Evolutionary conservation across 768 basidiomycete genomes (phyloP), one percentile per base, ranked within the genome.

Genomic region (Rhodotorula graminis): DNA sequence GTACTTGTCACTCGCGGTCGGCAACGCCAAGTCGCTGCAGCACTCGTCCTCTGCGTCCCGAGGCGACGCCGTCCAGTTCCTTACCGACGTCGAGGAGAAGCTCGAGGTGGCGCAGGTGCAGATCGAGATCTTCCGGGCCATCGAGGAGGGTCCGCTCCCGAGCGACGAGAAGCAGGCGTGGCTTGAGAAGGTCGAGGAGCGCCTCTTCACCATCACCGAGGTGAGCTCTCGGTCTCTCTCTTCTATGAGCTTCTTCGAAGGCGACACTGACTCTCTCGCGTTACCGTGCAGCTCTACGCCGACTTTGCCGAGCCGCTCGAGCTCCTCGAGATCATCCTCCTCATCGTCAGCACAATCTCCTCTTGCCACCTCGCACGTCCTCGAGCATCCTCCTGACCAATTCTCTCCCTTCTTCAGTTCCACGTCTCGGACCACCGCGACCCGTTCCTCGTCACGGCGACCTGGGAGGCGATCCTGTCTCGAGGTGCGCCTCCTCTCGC

Each of bases 51-150:
- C 56, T 1, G 27, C 50, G 2, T 25, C 53, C 12, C 84, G 87
- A 69, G 90, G 93, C 76, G 91, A 93, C 80, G 89, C 89, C 44
- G 92, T 97, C 62, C 89, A 91, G 62, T 96, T 98, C 84, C 85
- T 95, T n/a, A 92, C 90, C 0, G 90, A 91, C 76, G 84, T 96
- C 29, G 94, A 97, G 83, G 96, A 99, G 81, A 93, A 93, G 80
- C 86, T 97, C 21, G 96, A 99, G 57, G 96, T 99, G 37, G 91
- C 93, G 12, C 90, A 95, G 82, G 92, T 98, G 16, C 96, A 99
- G 79, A 83, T 94, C n/a, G 95, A 97, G 81, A 86, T 96, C 60
- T 90, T 88, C 78, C 86, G 90, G 74, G 81, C 79, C 14, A 76
- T 88, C 53, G 85, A 86, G 68, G 85, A 87, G 75, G 42, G 65